Percentiles rank a stretch among this genome's conserved stretches.
phyloP scores from a whole-genome alignment of 164 flowering plant genomes.

The Chimonanthus praecox region DNA sequence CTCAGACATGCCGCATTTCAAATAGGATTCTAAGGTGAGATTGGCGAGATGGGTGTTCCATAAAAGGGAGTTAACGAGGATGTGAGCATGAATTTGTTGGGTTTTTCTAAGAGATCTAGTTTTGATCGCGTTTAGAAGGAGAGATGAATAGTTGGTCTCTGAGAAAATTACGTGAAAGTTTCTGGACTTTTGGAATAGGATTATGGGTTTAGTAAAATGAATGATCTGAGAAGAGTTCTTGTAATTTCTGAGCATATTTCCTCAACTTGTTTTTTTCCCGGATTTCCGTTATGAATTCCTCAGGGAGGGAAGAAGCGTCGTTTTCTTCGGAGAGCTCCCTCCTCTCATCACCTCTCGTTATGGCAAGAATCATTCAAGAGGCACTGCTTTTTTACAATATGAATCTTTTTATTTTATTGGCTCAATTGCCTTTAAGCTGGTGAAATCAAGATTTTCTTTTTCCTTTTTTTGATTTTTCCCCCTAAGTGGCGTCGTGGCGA shows the following conservation, averaged over 20 bases:
- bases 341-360: too few relatives aligned
- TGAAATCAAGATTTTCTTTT: too few relatives aligned
- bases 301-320: too few relatives aligned
- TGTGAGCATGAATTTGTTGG: conserved; percentile 12
- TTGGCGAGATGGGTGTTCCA: conserved; percentile 12
- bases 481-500: too few relatives aligned
- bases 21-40: conserved; percentile 7
- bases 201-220: neutral
- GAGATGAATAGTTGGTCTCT: neutral
- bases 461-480: too few relatives aligned
- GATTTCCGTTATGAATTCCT: too few relatives aligned
- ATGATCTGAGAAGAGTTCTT: neutral
- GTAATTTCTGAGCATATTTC: neutral
- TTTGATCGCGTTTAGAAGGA: conserved; percentile 6
- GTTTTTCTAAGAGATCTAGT: conserved; percentile 7
- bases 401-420: too few relatives aligned
- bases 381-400: too few relatives aligned
- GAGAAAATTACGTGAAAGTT: neutral
- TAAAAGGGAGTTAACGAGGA: conserved; percentile 7
- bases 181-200: neutral
- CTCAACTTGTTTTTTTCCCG: too few relatives aligned
- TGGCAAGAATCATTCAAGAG: too few relatives aligned
- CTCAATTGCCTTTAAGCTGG: too few relatives aligned
- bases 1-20: conserved; percentile 3
- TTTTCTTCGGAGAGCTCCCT: too few relatives aligned